A percentile compares a stretch with the other conserved stretches of the same genome.
These are phyloP conservation scores for Talinum fruticosum DNA, from an alignment of 148 eudicot genomes.

Conservation along the genomic window DNA sequence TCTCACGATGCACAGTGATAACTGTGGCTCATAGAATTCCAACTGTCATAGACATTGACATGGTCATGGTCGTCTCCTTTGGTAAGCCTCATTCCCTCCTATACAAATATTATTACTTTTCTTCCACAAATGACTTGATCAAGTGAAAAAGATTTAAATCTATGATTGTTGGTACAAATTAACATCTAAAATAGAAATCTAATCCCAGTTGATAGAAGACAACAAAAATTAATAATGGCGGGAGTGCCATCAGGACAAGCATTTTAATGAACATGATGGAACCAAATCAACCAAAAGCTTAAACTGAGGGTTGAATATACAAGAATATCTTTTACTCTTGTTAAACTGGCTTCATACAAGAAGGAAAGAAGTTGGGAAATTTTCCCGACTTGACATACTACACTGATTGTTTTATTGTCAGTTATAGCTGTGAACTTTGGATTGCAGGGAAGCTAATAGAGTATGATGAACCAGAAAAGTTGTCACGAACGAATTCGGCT, in stretches of 20 bases:
- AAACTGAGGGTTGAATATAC: no score
- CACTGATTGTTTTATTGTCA: no score
- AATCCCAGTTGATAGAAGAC: no score
- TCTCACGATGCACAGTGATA: slow-evolving; percentile 48
- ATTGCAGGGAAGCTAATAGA: slow-evolving; percentile 55
- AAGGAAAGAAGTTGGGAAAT: background rate
- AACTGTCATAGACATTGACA: slow-evolving; percentile 53
- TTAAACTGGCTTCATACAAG: background rate
- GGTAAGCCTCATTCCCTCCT: slow-evolving; percentile 32
- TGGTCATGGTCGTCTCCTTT: slow-evolving; percentile 60
- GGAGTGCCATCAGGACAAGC: no score
- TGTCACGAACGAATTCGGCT: slow-evolving; percentile 43
- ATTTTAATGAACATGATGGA: no score
- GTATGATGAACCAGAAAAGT: slow-evolving; percentile 63
- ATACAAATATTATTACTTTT: background rate
- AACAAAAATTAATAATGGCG: no score
- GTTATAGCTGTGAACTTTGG: background rate
- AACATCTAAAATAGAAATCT: no score
- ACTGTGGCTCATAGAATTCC: slow-evolving; percentile 68
- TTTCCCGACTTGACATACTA: background rate
- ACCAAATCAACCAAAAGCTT: no score
- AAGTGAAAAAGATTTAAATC: background rate
- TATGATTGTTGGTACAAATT: no score
- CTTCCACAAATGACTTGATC: background rate
- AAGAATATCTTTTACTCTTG: no score